Percentiles rank a stretch among this genome's conserved stretches.
These are phyloP conservation scores for Guadua angustifolia DNA, from an alignment of 176 grass and related monocot genomes.

Conservation along the genomic window DNA sequence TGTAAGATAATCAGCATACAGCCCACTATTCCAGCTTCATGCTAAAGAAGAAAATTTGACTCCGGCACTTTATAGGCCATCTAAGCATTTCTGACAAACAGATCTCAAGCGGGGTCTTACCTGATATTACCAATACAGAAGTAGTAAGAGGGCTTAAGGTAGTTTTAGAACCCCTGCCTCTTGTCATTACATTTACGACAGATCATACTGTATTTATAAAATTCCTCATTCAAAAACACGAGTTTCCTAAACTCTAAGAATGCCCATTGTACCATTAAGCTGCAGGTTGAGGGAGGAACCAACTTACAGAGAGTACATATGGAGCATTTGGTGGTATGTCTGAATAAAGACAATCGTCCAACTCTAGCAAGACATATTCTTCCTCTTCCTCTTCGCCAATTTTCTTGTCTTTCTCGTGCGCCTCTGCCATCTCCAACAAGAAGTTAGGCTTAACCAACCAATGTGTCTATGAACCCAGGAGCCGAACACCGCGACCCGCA, in stretches of 20 bases:
- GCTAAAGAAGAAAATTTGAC: background rate
- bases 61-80: background rate
- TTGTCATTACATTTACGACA: background rate
- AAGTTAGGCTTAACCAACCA: background rate
- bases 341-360: slow-evolving; percentile 69
- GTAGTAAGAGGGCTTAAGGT: background rate
- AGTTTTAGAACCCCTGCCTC: background rate
- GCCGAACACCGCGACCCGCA: no score
- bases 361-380: slow-evolving; percentile 72
- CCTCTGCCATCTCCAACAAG: slow-evolving; percentile 48
- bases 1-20: background rate
- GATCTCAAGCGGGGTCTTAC: background rate
- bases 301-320: slow-evolving; percentile 81
- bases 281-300: background rate
- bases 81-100: background rate
- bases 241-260: background rate
- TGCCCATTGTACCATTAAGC: background rate
- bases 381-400: slow-evolving; percentile 45
- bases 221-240: background rate
- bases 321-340: slow-evolving; percentile 64
- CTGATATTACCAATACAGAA: background rate
- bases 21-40: background rate
- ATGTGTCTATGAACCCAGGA: background rate
- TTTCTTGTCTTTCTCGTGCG: slow-evolving; percentile 40
- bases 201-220: background rate